Percentiles rank a stretch among this genome's conserved stretches.
phyloP scores from a whole-genome alignment of 164 flowering plant genomes.

The Stephania japonica region DNA sequence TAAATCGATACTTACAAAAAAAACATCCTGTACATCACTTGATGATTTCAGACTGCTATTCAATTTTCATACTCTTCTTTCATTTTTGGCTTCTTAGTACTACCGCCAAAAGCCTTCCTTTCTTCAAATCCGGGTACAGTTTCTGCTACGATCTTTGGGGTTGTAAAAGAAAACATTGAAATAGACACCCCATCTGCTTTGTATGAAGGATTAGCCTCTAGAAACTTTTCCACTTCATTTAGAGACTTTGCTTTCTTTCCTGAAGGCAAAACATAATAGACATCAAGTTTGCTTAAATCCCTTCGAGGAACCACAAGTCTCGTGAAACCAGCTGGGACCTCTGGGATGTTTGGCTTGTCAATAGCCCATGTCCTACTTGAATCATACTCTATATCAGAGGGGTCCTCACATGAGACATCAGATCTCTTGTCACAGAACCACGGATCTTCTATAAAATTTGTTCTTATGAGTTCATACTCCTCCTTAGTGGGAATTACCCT shows the following conservation, averaged over 20 bases:
- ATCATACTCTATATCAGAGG: constrained; percentile 68
- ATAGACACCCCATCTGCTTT: constrained; percentile 22
- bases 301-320: constrained; percentile 49
- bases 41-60: not conserved
- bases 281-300: constrained; percentile 62
- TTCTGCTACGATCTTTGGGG: constrained; percentile 63
- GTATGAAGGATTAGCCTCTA: constrained; percentile 44
- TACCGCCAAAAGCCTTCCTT: constrained; percentile 9
- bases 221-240: constrained; percentile 39
- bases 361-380: constrained; percentile 58
- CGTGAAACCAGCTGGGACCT: constrained; percentile 62
- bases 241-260: constrained; percentile 56
- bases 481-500: constrained; percentile 54
- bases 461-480: constrained; percentile 69
- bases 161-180: constrained; percentile 44
- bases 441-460: constrained; percentile 46
- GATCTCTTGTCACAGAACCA: constrained; percentile 43
- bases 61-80: constrained; percentile 10
- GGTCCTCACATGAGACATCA: constrained; percentile 53
- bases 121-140: constrained; percentile 41
- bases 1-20: too few relatives aligned
- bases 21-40: too few relatives aligned
- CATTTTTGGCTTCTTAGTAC: constrained; percentile 23
- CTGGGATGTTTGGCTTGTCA: constrained; percentile 74
- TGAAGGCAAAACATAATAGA: constrained; percentile 46